Base-by-base conservation (phyloP, 805 yeast species). In the Candida schatavii region DNA sequence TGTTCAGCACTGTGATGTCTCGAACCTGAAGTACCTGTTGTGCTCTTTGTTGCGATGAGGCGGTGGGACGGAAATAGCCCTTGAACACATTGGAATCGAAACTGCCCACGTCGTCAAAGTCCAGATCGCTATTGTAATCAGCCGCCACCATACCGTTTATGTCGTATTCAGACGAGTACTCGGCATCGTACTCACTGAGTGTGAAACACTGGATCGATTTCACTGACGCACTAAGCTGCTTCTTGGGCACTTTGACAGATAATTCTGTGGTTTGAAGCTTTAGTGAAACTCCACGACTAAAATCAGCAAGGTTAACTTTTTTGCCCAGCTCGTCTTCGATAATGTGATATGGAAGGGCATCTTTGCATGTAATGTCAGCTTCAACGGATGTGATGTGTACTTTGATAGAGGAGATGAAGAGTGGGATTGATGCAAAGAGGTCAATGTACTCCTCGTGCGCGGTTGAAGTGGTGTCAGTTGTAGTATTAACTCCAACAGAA, bases 361-460 rank as follows among this genome's bases (percentile, higher is more conserved):
- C 75, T 39, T 67, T 68, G 46, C 74, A 69, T 11, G 65, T 55
- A 3, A 70, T 55, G 35, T 65, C 66, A 1, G 62, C 55, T 46
- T 62, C 65, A 13, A 68, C 28, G 25, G 52, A 46, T 3, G 57
- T 39, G 5, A 64, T 46, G n/a, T 52, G 52, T 14, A 65, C 29
- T 43, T 56, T 59, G 22, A 69, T 41, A 4, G 59, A 46, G 5
- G 54, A 46, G 6, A 70, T 30, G 14, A 55, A 41, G 0, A 49
- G 38, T 0, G 75, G 75, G 3, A 69, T 41, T 0, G 66, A 3
- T 28, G 55, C 49, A 33, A 67, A 67, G 13, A 70, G 34, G n/a
- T 65, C 61, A 5, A 62, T 29, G 29, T 45, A 49, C 11, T 36
- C 25, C 15, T 35, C 39, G 7, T 23, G 10, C 11, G 27, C 27